Percentiles rank a stretch among this genome's conserved stretches.
Evolutionary conservation across 805 yeast genomes (phyloP).

Genomic region (Candida nanaspora): DNA sequence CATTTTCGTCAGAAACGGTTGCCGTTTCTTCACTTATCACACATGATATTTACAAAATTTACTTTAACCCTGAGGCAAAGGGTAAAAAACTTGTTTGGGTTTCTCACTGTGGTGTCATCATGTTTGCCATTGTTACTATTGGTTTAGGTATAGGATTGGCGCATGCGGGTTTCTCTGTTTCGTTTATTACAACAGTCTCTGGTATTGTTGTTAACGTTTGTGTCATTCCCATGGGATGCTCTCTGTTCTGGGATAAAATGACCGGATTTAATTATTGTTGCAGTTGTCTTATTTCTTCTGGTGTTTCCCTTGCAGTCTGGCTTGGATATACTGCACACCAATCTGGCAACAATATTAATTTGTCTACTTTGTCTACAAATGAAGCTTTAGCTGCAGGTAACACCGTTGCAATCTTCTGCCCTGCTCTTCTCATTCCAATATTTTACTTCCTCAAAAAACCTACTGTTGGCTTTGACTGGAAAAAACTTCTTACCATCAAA

Average conservation of each 20-base stretch:
- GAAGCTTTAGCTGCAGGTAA: constrained; percentile 51
- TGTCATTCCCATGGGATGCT: constrained; percentile 42
- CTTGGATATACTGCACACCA: constrained; percentile 29
- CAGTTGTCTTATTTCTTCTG: constrained; percentile 41
- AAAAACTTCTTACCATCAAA: constrained; percentile 33
- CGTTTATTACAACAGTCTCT: constrained; percentile 44
- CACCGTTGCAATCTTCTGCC: constrained; percentile 46
- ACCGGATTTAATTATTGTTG: constrained; percentile 37
- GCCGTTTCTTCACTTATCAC: constrained; percentile 45
- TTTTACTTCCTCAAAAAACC: constrained; percentile 39
- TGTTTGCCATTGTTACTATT: constrained; percentile 37
- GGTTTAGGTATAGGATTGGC: constrained; percentile 45
- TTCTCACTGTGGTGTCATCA: constrained; percentile 37
- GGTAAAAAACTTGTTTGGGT: constrained; percentile 39
- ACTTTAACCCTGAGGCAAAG: constrained; percentile 41
- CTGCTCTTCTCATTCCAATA: constrained; percentile 36
- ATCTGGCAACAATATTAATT: constrained; percentile 14
- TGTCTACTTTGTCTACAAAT: constrained; percentile 37
- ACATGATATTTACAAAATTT: constrained; percentile 44
- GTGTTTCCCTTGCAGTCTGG: constrained; percentile 36
- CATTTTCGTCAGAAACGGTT: constrained; percentile 48
- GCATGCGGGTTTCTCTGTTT: constrained; percentile 44
- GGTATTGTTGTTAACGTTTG: constrained; percentile 50
- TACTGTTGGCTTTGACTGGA: constrained; percentile 44
- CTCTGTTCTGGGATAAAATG: constrained; percentile 38